A percentile compares a stretch with the other conserved stretches of the same genome.
Evolutionary conservation across 768 basidiomycete genomes (phyloP).

Genomic region (Leccinum subgranulosum): DNA sequence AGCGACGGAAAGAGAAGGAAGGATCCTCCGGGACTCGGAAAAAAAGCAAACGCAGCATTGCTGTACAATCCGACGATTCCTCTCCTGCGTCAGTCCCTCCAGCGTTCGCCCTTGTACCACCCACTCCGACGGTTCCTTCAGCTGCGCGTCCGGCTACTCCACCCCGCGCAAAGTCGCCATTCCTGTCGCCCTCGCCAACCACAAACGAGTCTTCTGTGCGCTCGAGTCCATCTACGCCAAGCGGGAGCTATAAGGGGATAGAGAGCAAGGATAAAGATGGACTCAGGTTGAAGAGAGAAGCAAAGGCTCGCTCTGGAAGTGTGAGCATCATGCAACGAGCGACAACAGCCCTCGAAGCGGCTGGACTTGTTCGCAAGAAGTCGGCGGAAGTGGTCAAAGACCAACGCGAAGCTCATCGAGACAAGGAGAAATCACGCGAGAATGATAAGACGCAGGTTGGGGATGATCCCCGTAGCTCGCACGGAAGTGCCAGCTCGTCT

Average conservation of each 20-base stretch:
- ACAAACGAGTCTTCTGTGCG: constrained; percentile 47
- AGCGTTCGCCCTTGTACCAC: constrained; percentile 69
- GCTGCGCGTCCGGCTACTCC: constrained; percentile 46
- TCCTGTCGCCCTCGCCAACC: constrained; percentile 55
- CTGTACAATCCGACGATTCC: constrained; percentile 47
- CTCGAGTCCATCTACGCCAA: constrained; percentile 71
- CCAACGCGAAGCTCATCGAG: constrained; percentile 47
- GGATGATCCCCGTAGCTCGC: constrained; percentile 62
- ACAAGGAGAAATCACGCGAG: constrained; percentile 42
- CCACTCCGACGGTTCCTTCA: constrained; percentile 61
- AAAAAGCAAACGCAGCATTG: constrained; percentile 25
- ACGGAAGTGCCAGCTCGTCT: constrained; percentile 55
- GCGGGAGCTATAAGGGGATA: constrained; percentile 50
- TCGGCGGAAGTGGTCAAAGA: constrained; percentile 71
- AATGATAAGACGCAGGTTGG: constrained; percentile 40
- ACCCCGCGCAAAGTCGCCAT: constrained; percentile 47
- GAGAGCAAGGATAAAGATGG: constrained; percentile 48
- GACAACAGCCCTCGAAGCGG: constrained; percentile 85
- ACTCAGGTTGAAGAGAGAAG: constrained; percentile 47
- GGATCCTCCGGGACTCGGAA: constrained; percentile 20
- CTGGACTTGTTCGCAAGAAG: constrained; percentile 80
- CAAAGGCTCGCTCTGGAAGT: constrained; percentile 77
- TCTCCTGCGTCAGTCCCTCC: constrained; percentile 41
- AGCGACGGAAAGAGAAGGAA: constrained; percentile 32
- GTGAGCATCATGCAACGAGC: constrained; percentile 96